Percentiles rank a stretch among this genome's conserved stretches.
Evolutionary conservation across 1,139 yeast species (phyloP).

Genomic region (Scheffersomyces parashehatae): DNA sequence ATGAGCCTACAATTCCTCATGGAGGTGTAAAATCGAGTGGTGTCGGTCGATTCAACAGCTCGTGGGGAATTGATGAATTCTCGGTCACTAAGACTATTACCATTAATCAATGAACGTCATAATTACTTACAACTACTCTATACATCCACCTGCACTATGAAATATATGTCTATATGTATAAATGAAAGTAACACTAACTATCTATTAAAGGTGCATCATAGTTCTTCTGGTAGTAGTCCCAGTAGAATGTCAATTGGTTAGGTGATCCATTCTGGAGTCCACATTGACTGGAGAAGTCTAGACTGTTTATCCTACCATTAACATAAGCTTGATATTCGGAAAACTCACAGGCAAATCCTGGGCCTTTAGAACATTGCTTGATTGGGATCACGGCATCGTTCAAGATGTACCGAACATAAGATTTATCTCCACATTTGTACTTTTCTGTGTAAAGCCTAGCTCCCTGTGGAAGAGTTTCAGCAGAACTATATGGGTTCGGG

Average conservation of each 20-base stretch:
- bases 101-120: slow-evolving; percentile 9
- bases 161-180: not conserved
- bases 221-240: not conserved
- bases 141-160: not conserved
- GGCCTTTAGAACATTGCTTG: slow-evolving; percentile 50
- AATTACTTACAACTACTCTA: not conserved
- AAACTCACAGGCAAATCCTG: slow-evolving; percentile 56
- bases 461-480: slow-evolving; percentile 55
- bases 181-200: not conserved
- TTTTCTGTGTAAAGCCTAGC: slow-evolving; percentile 51
- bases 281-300: slow-evolving; percentile 32
- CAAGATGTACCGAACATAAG: slow-evolving; percentile 48
- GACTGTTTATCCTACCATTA: slow-evolving; percentile 27
- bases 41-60: slow-evolving; percentile 50
- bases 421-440: slow-evolving; percentile 33
- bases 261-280: slow-evolving; percentile 10
- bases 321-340: slow-evolving; percentile 37
- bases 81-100: slow-evolving; percentile 40
- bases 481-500: slow-evolving; percentile 41
- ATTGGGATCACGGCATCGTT: slow-evolving; percentile 59
- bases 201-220: not conserved
- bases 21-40: slow-evolving; percentile 59
- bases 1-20: slow-evolving; percentile 54
- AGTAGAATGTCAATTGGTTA: not conserved
- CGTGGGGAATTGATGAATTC: slow-evolving; percentile 53